Base-by-base conservation (phyloP, 2,329 filamentous ascomycete species). In the Fusarium xylarioides region DNA sequence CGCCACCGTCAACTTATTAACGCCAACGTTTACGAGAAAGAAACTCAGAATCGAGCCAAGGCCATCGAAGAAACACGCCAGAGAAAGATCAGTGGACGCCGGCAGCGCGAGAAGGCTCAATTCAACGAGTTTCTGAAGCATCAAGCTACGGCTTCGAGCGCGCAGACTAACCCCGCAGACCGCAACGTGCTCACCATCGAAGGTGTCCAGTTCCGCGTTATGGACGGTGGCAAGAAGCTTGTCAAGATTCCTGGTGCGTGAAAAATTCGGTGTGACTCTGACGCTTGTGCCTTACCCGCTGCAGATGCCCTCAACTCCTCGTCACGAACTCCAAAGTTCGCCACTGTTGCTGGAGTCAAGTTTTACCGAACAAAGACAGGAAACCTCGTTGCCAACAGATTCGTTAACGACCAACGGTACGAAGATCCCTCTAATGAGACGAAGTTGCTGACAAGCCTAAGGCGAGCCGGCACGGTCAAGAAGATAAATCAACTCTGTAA, bases 331-430 rank as follows among this genome's bases (percentile, higher is more conserved):
- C 95, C 95, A 1, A 96, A 95, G 82, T 89, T 87, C 71, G 88
- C 91, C 44, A 84, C 86, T 11, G 85, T 97, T 68, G 93, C 92
- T 58, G 93, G 94, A 46, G 93, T 97, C 77, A 91, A 89, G 73
- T 97, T 97, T 80, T 88, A 94, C 77, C 90, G 95, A 74, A 97
- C 93, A 82, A 97, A 95, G 81, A 92, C 92, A 76, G 95, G 95
- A 70, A 97, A 97, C 76, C 88, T 97, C 32, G 92, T 95, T 78
- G 92, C 94, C 62, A 88, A 92, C 77, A 91, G 92, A 71, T 87
- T 94, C 63, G 88, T 95, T 67, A 91, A 91, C 80, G 91, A 91
- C 71, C 92, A 93, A 81, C 91, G 90, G 93, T 95, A 90, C 83
- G 91, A 87, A 56, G 35, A 65, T 62, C 74, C 66, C 58, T 52